Base-by-base conservation (phyloP, 108 stramenopile species). In the Skeletonema potamos region DNA sequence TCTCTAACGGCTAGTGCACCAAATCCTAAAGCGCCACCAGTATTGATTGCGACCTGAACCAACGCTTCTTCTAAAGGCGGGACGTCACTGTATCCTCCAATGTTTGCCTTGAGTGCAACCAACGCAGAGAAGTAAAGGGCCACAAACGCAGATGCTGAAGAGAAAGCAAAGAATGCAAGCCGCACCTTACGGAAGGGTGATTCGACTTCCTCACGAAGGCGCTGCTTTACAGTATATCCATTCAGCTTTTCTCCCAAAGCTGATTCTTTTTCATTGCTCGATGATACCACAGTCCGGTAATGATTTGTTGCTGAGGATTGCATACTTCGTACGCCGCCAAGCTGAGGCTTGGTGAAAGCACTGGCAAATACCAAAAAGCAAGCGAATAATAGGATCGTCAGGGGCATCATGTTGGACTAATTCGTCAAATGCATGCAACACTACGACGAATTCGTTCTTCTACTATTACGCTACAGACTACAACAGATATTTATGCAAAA, bases 171-270 rank as follows among this genome's bases (percentile, higher is more conserved):
- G 83, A 92, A 89, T 7, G 79, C 60, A 2, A 94, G 65, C 12
- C 93, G 87, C 13, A 92, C 91, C 51, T 87, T 87, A 0, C 93
- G 89, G 79, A 94, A 94, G 18, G 93, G 91, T 8, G 86, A 88
- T 65, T 94, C 93, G 8, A 94, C 81, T 67, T 94, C 90, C 65
- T 94, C 93, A 26, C 93, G 83, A 4, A 94, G 73, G 5, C 93
- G 82, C 68, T 94, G 93, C 65, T 94, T 94, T 54, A 83, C 89
- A n/a, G 93, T 94, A 64, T 83, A 94, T 8, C 91, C 91, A 54
- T 89, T 89, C 58, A 86, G 69, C 27, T 64, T 79, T 70, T 83
- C 77, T 1, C 36, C 82, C 15, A 79, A 71, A 68, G 54, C 48
- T n/a, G 62, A 61, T 20, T 70, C 62, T 4, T 51, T 64, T 6